phyloP scores from a whole-genome alignment of 768 basidiomycete species.

The Coprinellus micaceus region DNA sequence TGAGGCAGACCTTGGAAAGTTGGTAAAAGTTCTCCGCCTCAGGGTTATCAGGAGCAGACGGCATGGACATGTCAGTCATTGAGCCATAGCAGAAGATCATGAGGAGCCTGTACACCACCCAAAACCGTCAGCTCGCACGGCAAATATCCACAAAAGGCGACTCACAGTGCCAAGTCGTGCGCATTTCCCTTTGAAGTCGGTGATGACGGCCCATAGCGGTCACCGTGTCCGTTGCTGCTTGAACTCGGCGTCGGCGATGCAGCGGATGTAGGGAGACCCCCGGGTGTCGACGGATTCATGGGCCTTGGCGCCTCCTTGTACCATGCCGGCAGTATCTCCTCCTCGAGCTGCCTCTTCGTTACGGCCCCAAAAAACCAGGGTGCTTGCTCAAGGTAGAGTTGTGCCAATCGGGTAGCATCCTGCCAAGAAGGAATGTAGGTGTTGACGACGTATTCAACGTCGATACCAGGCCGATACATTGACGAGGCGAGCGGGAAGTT shows the following conservation, averaged over 20 bases:
- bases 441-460: slow-evolving; percentile 43
- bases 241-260: slow-evolving; percentile 9
- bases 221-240: slow-evolving; percentile 3
- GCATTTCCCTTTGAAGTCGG: slow-evolving; percentile 20
- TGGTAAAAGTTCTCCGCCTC: slow-evolving; percentile 54
- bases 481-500: slow-evolving; percentile 5
- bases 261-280: slow-evolving; percentile 4
- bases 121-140: no score
- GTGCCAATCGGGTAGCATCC: slow-evolving; percentile 54
- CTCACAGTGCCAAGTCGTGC: slow-evolving; percentile 60
- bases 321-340: slow-evolving; percentile 64
- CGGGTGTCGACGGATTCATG: slow-evolving; percentile 8
- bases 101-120: no score
- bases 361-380: slow-evolving; percentile 80
- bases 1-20: slow-evolving; percentile 61
- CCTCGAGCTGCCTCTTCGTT: slow-evolving; percentile 56
- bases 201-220: background rate
- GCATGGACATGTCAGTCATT: slow-evolving; percentile 51
- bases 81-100: slow-evolving; percentile 62
- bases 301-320: slow-evolving; percentile 47
- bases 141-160: no score
- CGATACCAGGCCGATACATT: slow-evolving; percentile 21
- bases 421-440: slow-evolving; percentile 55
- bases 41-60: slow-evolving; percentile 48
- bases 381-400: slow-evolving; percentile 74